Conservation (phyloP, 2,329 filamentous ascomycete genomes). For the Rutstroemia sp. region DNA sequence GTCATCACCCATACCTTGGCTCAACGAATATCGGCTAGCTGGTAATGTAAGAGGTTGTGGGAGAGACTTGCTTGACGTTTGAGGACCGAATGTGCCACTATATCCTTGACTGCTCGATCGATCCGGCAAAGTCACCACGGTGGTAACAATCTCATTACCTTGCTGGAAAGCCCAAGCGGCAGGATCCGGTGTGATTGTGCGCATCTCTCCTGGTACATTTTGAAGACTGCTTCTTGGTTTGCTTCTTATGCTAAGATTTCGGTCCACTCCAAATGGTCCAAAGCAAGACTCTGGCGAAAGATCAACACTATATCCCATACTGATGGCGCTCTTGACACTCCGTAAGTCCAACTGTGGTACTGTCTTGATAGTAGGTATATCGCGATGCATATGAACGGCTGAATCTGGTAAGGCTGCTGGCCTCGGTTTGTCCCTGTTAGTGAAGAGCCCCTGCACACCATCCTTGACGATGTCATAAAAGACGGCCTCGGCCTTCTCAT, state of each 20-base stretch:
- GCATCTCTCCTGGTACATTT: neutral
- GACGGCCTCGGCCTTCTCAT: conserved; percentile 41
- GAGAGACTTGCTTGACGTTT: neutral
- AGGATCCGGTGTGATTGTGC: neutral
- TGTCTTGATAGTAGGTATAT: neutral
- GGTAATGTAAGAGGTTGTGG: neutral
- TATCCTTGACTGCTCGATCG: neutral
- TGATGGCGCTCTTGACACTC: neutral
- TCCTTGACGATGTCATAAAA: conserved; percentile 44
- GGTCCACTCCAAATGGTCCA: too few species aligned
- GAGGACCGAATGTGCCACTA: conserved; percentile 7
- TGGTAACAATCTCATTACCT: conserved; percentile 16
- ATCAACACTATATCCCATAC: neutral
- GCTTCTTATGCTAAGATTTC: too few species aligned
- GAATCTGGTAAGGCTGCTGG: neutral
- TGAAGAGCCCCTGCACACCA: conserved; percentile 37
- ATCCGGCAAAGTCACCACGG: conserved; percentile 15
- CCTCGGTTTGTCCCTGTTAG: neutral
- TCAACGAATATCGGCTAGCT: neutral
- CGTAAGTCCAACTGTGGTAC: neutral
- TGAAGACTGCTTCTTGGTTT: neutral
- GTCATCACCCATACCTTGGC: neutral
- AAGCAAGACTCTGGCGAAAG: neutral
- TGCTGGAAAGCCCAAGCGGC: neutral
- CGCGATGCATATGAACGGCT: neutral